These are phyloP conservation scores for Syncephalastrum racemosum DNA, from an alignment of 371 early-diverging fungal genomes.

Conservation along the genomic window DNA sequence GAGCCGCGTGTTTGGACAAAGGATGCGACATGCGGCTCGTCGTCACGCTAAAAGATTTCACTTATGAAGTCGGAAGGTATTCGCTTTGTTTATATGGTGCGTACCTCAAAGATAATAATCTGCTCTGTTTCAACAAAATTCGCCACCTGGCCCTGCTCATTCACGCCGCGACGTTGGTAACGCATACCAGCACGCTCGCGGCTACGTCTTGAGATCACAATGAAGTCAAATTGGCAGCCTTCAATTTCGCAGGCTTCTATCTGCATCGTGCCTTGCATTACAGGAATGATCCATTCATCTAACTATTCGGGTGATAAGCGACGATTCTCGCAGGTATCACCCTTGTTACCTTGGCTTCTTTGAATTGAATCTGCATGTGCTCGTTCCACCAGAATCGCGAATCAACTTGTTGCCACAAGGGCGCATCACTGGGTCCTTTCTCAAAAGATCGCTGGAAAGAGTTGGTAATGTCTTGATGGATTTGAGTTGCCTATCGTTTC, in stretches of 20 bases:
- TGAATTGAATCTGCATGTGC: conserved; percentile 49
- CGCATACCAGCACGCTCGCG: conserved; percentile 65
- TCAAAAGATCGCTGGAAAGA: conserved; percentile 38
- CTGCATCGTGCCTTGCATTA: conserved; percentile 72
- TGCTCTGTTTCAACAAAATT: conserved; percentile 79
- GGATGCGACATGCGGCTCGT: conserved; percentile 53
- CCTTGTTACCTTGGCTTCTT: conserved; percentile 1
- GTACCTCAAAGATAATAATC: conserved; percentile 41
- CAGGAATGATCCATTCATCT: conserved; percentile 61
- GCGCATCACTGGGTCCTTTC: conserved; percentile 12
- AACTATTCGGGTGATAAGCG: conserved; percentile 35
- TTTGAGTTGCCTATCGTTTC: too few species aligned
- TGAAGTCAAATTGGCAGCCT: conserved; percentile 57
- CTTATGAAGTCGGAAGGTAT: not conserved
- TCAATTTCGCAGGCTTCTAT: conserved; percentile 62
- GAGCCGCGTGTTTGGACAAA: conserved; percentile 69
- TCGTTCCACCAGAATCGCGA: conserved; percentile 73
- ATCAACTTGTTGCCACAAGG: conserved; percentile 45
- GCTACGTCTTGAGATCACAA: conserved; percentile 58
- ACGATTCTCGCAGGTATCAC: conserved; percentile 15
- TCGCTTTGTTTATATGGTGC: not conserved
- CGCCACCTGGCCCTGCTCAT: conserved; percentile 62
- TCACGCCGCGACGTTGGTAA: conserved; percentile 64
- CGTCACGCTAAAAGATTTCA: conserved; percentile 35
- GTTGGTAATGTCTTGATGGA: conserved; percentile 39